These are phyloP conservation scores for Verticillium longisporum DNA, from an alignment of 2,329 filamentous ascomycete species.

Conservation along the genomic window DNA sequence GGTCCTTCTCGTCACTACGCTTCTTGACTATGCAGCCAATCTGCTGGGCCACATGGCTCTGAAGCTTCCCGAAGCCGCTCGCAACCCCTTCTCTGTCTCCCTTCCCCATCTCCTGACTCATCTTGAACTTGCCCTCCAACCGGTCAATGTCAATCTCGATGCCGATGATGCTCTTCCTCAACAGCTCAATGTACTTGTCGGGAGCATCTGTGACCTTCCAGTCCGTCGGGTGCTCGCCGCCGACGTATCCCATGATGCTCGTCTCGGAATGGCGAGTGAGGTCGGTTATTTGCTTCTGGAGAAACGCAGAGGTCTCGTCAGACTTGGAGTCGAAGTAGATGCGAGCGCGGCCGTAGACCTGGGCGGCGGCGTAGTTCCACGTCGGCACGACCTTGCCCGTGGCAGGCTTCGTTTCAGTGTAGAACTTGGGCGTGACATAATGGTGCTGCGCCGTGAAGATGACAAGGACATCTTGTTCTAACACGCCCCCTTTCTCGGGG, in stretches of 20 bases:
- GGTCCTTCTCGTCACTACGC: no score
- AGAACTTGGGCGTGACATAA: conserved; percentile 65
- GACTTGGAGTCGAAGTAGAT: conserved; percentile 45
- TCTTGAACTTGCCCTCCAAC: conserved; percentile 58
- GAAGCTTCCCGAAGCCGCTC: no score
- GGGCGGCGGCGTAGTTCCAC: conserved; percentile 62
- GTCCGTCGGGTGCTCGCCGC: conserved; percentile 19
- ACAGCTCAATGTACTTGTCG: conserved; percentile 44
- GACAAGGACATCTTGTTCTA: conserved; percentile 51
- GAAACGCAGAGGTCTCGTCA: conserved; percentile 35
- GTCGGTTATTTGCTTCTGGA: conserved; percentile 45
- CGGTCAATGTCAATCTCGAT: conserved; percentile 50
- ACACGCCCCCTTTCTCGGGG: conserved; percentile 16
- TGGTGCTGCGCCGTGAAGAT: conserved; percentile 58
- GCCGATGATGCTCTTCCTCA: conserved; percentile 54
- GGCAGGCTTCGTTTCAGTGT: conserved; percentile 55
- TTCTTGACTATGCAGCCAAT: no score
- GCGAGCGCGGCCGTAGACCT: conserved; percentile 52
- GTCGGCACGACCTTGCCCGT: conserved; percentile 64
- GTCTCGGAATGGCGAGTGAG: conserved; percentile 44
- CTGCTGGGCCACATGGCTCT: no score
- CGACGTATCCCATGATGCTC: conserved; percentile 49
- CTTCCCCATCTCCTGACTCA: conserved; percentile 51
- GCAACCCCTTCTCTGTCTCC: no score
- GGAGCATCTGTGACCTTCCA: conserved; percentile 56